These are phyloP conservation scores for Saksenaea oblongispora DNA, from an alignment of 371 early-diverging fungal genomes.

Conservation along the genomic window DNA sequence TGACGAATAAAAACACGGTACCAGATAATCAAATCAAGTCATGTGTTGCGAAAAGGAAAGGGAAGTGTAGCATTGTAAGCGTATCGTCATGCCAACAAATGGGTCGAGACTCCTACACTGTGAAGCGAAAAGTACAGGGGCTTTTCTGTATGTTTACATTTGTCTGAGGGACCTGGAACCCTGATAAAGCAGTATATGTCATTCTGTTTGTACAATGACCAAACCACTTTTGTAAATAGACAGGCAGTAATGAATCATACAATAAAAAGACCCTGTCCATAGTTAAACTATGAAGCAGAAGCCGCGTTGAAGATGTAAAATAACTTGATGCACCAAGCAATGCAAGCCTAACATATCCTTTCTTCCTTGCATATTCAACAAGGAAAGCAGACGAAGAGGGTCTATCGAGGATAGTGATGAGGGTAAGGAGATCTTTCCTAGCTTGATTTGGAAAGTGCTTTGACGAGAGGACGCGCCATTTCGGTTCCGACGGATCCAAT, in stretches of 20 bases:
- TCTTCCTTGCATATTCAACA: not conserved
- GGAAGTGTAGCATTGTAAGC: not conserved
- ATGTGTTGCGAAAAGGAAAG: too few relatives aligned
- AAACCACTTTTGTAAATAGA: not conserved
- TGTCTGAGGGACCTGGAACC: not conserved
- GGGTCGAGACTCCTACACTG: not conserved
- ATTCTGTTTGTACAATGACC: not conserved
- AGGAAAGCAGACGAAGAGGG: not conserved
- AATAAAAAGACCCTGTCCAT: not conserved
- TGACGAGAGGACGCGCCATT: conserved; percentile 1
- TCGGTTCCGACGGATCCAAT: not conserved
- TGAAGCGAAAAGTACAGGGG: not conserved
- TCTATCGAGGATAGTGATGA: not conserved
- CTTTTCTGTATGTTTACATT: not conserved
- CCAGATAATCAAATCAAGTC: too few relatives aligned
- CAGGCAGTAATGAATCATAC: not conserved
- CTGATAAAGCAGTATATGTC: not conserved
- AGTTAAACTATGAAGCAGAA: not conserved
- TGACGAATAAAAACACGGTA: too few relatives aligned
- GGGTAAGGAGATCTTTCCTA: not conserved
- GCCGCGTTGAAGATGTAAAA: not conserved
- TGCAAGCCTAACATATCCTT: not conserved
- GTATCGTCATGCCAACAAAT: not conserved
- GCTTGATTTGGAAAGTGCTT: not conserved
- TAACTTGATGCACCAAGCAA: not conserved